Conservation (phyloP, 2,329 filamentous ascomycete species). For the Fusarium xyrophilum region DNA sequence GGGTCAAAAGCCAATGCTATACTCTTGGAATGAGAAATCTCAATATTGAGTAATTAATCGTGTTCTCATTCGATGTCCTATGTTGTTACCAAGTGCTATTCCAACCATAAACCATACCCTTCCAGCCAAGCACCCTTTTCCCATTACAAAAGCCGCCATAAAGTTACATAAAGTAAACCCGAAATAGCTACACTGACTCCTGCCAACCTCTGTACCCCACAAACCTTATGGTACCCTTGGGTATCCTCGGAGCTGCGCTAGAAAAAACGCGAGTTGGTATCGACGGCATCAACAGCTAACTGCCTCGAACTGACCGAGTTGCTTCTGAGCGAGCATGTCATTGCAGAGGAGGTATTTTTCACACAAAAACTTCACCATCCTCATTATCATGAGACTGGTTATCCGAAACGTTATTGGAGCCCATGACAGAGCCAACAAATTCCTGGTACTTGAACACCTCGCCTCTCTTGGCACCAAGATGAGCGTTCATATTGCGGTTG, state of each 20-base stretch:
- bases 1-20: no score
- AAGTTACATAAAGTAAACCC: not conserved
- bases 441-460: constrained; percentile 96
- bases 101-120: constrained; percentile 14
- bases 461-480: constrained; percentile 68
- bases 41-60: constrained; percentile 4
- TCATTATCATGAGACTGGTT: constrained; percentile 41
- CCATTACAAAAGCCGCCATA: constrained; percentile 11
- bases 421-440: constrained; percentile 77
- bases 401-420: constrained; percentile 55
- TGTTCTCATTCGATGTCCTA: constrained; percentile 25
- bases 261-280: not conserved
- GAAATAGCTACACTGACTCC: not conserved
- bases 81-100: constrained; percentile 20
- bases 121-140: constrained; percentile 14
- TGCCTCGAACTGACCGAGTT: not conserved
- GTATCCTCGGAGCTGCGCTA: not conserved
- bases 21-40: not conserved
- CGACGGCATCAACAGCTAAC: not conserved
- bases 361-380: constrained; percentile 29
- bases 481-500: constrained; percentile 64
- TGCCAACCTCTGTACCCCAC: not conserved
- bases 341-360: not conserved
- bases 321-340: not conserved
- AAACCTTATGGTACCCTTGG: not conserved